phyloP scores from a whole-genome alignment of 768 basidiomycete genomes.

The Mycena rosella region DNA sequence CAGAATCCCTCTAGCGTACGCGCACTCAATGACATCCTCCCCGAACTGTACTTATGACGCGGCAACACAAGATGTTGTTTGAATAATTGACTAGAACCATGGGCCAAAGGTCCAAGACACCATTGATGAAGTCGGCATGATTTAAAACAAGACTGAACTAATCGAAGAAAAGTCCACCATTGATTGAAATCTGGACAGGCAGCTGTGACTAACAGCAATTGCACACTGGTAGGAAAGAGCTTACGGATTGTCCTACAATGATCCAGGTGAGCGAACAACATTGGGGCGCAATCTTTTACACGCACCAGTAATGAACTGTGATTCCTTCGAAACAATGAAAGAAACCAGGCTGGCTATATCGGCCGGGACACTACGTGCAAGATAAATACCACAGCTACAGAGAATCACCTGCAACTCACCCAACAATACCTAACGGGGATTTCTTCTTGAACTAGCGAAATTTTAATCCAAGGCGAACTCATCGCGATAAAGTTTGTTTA shows the following conservation, averaged over 20 bases:
- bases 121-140: no score
- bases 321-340: slow-evolving; percentile 24
- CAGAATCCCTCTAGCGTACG: slow-evolving; percentile 2
- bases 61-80: no score
- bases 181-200: no score
- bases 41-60: no score
- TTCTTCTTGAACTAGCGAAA: background rate
- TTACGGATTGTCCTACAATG: slow-evolving; percentile 6
- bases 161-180: slow-evolving; percentile 11
- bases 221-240: background rate
- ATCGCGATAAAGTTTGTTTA: background rate
- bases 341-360: slow-evolving; percentile 20
- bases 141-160: no score
- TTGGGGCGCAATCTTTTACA: background rate
- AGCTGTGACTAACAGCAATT: background rate
- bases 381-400: background rate
- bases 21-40: slow-evolving; percentile 1
- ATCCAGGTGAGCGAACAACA: background rate
- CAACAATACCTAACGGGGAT: background rate
- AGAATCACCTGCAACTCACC: background rate
- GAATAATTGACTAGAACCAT: no score
- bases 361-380: background rate
- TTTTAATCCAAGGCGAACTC: background rate
- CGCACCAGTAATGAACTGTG: slow-evolving; percentile 16
- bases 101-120: no score